A percentile compares a stretch with the other conserved stretches of the same genome.
Conservation (phyloP, 2,329 filamentous ascomycete genomes). For the Epichloe hybrida region DNA sequence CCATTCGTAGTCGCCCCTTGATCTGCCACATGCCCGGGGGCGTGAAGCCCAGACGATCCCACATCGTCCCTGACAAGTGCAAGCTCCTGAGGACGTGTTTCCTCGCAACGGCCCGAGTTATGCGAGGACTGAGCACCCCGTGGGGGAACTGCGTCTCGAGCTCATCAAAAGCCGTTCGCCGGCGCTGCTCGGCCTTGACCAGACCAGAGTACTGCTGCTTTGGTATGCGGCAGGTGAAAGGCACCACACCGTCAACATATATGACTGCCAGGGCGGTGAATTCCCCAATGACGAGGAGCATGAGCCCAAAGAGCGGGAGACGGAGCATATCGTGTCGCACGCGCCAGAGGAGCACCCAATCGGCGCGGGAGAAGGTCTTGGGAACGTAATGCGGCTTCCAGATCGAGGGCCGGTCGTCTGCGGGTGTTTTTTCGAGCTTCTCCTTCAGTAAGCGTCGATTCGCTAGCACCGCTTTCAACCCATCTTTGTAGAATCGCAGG, state of each 20-base stretch:
- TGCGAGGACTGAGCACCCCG: slow-evolving; percentile 21
- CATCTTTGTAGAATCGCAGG: slow-evolving; percentile 74
- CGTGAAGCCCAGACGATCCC: slow-evolving; percentile 36
- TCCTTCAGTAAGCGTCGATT: slow-evolving; percentile 45
- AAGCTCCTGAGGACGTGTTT: slow-evolving; percentile 29
- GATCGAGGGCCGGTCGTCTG: slow-evolving; percentile 38
- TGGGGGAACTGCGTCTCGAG: slow-evolving; percentile 19
- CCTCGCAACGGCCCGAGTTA: slow-evolving; percentile 18
- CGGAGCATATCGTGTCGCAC: slow-evolving; percentile 61
- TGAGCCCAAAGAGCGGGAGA: slow-evolving; percentile 61
- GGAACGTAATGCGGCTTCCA: slow-evolving; percentile 21
- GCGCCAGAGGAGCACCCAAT: slow-evolving; percentile 57
- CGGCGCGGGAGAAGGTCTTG: slow-evolving; percentile 39
- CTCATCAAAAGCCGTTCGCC: slow-evolving; percentile 34
- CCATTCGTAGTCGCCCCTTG: slow-evolving; percentile 39
- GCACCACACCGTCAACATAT: slow-evolving; percentile 56
- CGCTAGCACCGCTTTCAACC: slow-evolving; percentile 57
- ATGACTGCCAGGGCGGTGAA: slow-evolving; percentile 72
- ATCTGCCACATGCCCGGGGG: slow-evolving; percentile 38
- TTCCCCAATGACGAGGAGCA: slow-evolving; percentile 71
- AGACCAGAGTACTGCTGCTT: slow-evolving; percentile 49
- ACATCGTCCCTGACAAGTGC: slow-evolving; percentile 31
- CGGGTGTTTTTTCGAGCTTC: slow-evolving; percentile 29
- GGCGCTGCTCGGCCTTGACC: slow-evolving; percentile 39
- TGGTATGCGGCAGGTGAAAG: slow-evolving; percentile 72